Evolutionary conservation across 2,329 filamentous ascomycete species (phyloP).

Genomic region (Nigrograna mackinnonii): DNA sequence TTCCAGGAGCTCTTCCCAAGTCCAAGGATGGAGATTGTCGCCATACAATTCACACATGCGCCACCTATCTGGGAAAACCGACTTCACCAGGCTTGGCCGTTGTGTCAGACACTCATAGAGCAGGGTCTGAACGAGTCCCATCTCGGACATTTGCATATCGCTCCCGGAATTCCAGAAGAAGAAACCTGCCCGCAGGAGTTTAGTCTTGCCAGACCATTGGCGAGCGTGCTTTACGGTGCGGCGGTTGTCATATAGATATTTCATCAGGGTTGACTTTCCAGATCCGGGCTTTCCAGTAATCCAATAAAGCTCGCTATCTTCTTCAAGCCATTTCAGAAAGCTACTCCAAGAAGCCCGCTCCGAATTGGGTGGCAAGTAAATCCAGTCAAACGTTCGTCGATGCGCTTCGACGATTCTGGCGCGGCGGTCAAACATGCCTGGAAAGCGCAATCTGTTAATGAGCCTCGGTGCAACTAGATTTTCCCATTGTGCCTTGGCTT

Average conservation of each 20-base stretch:
- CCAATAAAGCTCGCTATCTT: neutral
- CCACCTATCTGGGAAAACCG: neutral
- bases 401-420: neutral
- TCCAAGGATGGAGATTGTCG: neutral
- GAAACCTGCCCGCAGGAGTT: constrained; percentile 33
- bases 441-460: neutral
- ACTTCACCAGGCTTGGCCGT: neutral
- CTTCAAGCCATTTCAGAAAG: neutral
- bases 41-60: neutral
- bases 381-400: constrained; percentile 1
- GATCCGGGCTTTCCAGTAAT: constrained; percentile 1
- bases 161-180: constrained; percentile 45
- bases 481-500: neutral
- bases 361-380: neutral
- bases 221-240: neutral
- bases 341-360: neutral
- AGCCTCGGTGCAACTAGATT: neutral
- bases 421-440: neutral
- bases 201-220: constrained; percentile 5
- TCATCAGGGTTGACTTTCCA: constrained; percentile 2
- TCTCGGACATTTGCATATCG: constrained; percentile 9
- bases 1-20: neutral
- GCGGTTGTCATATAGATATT: neutral
- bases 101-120: constrained; percentile 5
- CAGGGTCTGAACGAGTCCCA: constrained; percentile 12